Conservation (phyloP, 2,329 filamentous ascomycete species). For the Diplodia sapinea region DNA sequence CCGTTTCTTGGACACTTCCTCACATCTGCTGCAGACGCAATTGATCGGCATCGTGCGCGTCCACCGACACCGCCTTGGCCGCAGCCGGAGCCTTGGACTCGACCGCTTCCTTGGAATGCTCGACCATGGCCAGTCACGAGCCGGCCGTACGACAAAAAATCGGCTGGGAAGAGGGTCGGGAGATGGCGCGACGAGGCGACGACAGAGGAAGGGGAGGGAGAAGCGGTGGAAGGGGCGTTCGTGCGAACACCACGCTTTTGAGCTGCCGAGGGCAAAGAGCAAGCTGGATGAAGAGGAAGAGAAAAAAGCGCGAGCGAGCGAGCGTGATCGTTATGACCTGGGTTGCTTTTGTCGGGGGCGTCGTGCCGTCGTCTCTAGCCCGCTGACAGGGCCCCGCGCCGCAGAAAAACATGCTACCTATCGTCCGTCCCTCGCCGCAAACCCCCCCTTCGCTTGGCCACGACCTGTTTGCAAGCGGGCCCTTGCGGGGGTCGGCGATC, state of each 20-base stretch:
- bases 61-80: conserved; percentile 14
- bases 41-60: conserved; percentile 24
- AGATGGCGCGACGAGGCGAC: background rate
- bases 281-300: background rate
- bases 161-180: background rate
- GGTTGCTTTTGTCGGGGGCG: too few relatives aligned
- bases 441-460: background rate
- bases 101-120: background rate
- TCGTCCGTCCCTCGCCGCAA: background rate
- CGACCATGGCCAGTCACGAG: conserved; percentile 6
- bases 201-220: background rate
- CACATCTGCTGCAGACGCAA: conserved; percentile 30
- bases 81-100: conserved; percentile 26
- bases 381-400: background rate
- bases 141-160: background rate
- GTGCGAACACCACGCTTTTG: background rate
- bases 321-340: background rate
- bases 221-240: background rate
- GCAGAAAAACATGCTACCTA: background rate
- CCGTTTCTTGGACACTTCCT: background rate
- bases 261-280: background rate
- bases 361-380: too few relatives aligned
- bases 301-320: background rate
- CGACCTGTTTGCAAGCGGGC: background rate
- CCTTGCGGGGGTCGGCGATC: background rate